These are phyloP conservation scores for Chaetomiaceae sp. DNA, from an alignment of 2,329 filamentous ascomycete genomes.

Conservation along the genomic window DNA sequence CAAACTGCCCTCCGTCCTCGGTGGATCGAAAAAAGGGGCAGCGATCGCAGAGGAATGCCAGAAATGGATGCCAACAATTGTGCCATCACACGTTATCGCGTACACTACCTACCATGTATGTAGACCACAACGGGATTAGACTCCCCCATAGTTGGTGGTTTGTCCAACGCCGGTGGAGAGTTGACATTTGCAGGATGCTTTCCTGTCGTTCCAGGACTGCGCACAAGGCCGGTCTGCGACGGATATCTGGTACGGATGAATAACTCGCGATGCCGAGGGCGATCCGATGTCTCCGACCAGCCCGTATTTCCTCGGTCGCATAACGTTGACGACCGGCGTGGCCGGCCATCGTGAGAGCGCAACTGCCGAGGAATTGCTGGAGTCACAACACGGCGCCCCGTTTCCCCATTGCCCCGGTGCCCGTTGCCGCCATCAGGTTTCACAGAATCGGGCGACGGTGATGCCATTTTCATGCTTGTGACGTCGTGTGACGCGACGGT, in stretches of 20 bases:
- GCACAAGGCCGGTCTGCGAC: no score
- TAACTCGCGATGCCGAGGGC: neutral
- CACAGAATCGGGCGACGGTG: slow-evolving; percentile 6
- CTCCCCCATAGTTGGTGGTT: no score
- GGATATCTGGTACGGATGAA: neutral
- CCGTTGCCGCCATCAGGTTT: neutral
- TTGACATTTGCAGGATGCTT: neutral
- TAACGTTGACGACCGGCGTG: neutral
- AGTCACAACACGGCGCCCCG: neutral
- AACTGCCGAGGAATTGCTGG: slow-evolving; percentile 15
- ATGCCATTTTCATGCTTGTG: slow-evolving; percentile 13
- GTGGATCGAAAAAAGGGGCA: neutral
- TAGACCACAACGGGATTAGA: no score
- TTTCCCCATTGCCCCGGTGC: no score
- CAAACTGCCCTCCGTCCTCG: neutral
- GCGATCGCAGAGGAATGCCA: neutral
- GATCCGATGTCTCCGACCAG: neutral
- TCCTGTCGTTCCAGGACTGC: no score
- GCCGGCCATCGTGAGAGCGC: neutral
- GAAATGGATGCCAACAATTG: slow-evolving; percentile 1
- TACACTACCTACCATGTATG: no score
- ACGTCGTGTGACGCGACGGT: slow-evolving; percentile 17
- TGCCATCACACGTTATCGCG: no score
- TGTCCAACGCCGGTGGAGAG: no score
- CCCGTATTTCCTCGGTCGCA: neutral